Conservation (phyloP, 129 eudicot genomes). For the Centella asiatica region DNA sequence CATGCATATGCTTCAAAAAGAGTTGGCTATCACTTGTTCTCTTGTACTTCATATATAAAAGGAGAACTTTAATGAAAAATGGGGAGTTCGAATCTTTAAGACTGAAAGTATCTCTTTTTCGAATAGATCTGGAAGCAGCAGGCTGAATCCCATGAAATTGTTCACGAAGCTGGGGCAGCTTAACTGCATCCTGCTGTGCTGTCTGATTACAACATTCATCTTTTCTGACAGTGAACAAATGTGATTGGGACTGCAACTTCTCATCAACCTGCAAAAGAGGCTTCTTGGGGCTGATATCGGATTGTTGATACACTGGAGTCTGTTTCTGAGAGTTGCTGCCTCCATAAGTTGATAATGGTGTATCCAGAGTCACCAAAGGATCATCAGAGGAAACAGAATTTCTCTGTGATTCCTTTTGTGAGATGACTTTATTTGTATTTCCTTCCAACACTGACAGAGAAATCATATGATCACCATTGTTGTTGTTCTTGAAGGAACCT, state of each 20-base stretch:
- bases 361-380: slow-evolving; percentile 6
- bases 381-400: slow-evolving; percentile 13
- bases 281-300: slow-evolving; percentile 9
- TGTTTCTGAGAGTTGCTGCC: slow-evolving; percentile 17
- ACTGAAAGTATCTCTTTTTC: slow-evolving; percentile 1
- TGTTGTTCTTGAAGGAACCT: slow-evolving; percentile 2
- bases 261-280: slow-evolving; percentile 14
- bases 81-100: slow-evolving; percentile 10
- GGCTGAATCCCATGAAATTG: neutral
- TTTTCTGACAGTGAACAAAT: neutral
- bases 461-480: neutral
- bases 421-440: slow-evolving; percentile 13
- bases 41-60: slow-evolving; percentile 31
- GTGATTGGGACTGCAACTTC: slow-evolving; percentile 11
- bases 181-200: neutral
- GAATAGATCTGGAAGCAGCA: too few relatives aligned
- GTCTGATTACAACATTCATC: slow-evolving; percentile 3
- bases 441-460: slow-evolving; percentile 7
- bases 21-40: slow-evolving; percentile 17
- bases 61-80: slow-evolving; percentile 23
- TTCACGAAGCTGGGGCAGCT: slow-evolving; percentile 8
- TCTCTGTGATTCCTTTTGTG: slow-evolving; percentile 14
- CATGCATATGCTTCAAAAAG: slow-evolving; percentile 42
- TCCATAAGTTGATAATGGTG: slow-evolving; percentile 7
- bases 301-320: slow-evolving; percentile 15